These are phyloP conservation scores for Penicillium cinerascens DNA, from an alignment of 495 filamentous ascomycete genomes.

Conservation along the genomic window DNA sequence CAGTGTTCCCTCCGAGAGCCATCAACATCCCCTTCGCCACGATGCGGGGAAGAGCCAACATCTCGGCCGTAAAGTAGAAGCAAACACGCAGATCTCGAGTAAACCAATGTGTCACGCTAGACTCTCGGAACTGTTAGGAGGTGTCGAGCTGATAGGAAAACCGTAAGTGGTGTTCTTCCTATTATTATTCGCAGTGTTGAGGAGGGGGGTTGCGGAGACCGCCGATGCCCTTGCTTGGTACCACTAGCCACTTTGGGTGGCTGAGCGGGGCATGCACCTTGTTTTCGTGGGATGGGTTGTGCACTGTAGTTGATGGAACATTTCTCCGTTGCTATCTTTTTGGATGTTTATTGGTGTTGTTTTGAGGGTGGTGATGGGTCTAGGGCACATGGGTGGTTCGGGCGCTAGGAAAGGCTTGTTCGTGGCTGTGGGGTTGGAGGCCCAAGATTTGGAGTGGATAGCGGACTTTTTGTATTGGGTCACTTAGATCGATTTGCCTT, in stretches of 20 bases:
- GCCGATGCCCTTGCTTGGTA: slow-evolving; percentile 15
- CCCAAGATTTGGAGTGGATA: slow-evolving; percentile 1
- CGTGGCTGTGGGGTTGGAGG: slow-evolving; percentile 2
- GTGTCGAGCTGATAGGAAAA: slow-evolving; percentile 16
- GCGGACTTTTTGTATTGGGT: too few relatives aligned
- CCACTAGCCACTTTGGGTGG: slow-evolving; percentile 7
- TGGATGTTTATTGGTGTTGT: background rate
- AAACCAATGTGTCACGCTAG: slow-evolving; percentile 8
- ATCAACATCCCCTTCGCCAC: background rate
- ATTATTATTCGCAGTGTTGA: slow-evolving; percentile 8
- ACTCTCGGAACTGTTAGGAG: background rate
- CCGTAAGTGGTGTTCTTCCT: slow-evolving; percentile 2
- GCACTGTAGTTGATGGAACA: background rate
- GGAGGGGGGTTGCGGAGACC: slow-evolving; percentile 16
- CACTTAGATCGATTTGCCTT: too few relatives aligned
- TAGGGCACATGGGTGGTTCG: background rate
- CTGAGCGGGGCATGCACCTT: background rate
- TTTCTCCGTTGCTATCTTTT: background rate
- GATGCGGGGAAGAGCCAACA: background rate
- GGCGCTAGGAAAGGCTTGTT: background rate
- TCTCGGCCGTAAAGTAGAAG: background rate
- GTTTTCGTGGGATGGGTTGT: slow-evolving; percentile 5
- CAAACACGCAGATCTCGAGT: slow-evolving; percentile 8
- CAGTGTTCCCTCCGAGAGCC: too few relatives aligned
- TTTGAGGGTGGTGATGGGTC: background rate